Conservation (phyloP, 83 land plant species). For the Isoetes engelmannii region DNA sequence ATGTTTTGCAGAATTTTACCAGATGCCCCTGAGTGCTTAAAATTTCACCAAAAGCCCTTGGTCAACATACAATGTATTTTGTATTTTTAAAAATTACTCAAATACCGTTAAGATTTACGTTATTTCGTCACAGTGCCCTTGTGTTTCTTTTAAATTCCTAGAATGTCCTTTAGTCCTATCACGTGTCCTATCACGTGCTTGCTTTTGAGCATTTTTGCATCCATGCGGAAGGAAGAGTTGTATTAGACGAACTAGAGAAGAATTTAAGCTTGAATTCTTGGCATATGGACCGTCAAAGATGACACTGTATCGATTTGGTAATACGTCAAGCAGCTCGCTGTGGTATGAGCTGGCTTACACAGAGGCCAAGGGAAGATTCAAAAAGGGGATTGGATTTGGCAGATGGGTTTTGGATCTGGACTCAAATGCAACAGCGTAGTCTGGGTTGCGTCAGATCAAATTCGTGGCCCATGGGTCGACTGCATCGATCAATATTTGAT, state of each 20-base stretch:
- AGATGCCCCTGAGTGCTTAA: too few species aligned
- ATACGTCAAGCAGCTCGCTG: constrained; percentile 45
- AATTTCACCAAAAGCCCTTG: too few species aligned
- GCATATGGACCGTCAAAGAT: constrained; percentile 49
- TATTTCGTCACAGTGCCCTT: too few species aligned
- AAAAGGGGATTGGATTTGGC: constrained; percentile 44
- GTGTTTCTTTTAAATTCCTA: too few species aligned
- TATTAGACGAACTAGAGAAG: constrained; percentile 48
- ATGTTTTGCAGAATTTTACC: too few species aligned
- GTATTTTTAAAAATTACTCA: too few species aligned
- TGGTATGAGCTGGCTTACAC: constrained; percentile 48
- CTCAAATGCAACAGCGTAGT: constrained; percentile 54
- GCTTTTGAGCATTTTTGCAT: constrained; percentile 40
- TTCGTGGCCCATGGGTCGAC: constrained; percentile 49
- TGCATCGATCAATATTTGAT: constrained; percentile 34
- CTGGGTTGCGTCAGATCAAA: constrained; percentile 46
- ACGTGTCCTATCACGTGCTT: too few species aligned
- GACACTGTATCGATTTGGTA: constrained; percentile 46
- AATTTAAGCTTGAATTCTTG: constrained; percentile 31
- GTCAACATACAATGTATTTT: too few species aligned
- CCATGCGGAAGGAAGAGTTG: constrained; percentile 39
- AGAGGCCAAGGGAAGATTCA: constrained; percentile 41
- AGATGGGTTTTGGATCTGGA: constrained; percentile 47
- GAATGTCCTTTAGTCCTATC: too few species aligned
- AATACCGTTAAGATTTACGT: too few species aligned